These are phyloP conservation scores for Rasamsonia emersonii DNA, from an alignment of 2,329 filamentous ascomycete genomes.

Conservation along the genomic window DNA sequence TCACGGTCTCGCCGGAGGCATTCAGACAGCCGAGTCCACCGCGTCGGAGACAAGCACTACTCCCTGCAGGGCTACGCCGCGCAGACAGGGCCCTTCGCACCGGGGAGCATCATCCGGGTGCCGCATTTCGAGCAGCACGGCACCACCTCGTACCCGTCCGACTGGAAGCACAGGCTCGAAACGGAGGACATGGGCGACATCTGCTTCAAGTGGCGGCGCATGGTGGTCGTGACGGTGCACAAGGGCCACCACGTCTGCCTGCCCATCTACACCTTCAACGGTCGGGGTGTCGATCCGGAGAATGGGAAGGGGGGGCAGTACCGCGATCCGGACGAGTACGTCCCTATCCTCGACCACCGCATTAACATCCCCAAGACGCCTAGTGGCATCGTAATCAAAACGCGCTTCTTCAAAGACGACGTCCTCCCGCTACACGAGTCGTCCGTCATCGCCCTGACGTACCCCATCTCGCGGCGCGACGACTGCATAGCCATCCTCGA, in stretches of 20 bases:
- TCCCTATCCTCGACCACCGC: constrained; percentile 2
- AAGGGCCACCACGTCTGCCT: background rate
- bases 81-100: background rate
- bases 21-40: too few relatives aligned
- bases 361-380: too few relatives aligned
- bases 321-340: background rate
- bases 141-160: background rate
- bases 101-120: background rate
- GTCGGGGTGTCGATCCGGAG: background rate
- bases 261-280: background rate
- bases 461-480: background rate
- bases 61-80: background rate
- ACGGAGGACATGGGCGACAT: background rate
- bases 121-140: constrained; percentile 1
- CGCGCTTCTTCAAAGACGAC: background rate
- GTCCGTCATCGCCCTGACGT: background rate
- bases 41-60: too few relatives aligned
- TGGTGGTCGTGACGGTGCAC: background rate
- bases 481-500: background rate
- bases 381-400: background rate
- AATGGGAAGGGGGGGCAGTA: too few relatives aligned
- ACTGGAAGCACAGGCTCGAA: background rate
- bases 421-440: background rate
- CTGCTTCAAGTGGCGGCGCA: background rate
- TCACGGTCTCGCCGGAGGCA: too few relatives aligned